Evolutionary conservation across 108 stramenopile species (phyloP).

Genomic region (Cyclostephanos invisitatus): DNA sequence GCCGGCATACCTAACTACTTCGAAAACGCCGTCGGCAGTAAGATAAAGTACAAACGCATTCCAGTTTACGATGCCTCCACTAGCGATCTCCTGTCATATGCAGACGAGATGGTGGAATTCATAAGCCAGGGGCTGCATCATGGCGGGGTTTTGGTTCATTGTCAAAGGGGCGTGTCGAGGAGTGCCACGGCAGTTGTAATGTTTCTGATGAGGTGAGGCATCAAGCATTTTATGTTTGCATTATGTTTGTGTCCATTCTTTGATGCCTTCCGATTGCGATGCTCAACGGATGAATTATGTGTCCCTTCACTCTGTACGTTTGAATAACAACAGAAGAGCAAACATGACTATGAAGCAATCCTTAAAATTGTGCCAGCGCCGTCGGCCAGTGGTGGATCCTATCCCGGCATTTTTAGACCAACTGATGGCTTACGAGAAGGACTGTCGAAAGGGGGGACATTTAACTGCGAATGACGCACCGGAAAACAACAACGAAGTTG

Average conservation of each 20-base stretch:
- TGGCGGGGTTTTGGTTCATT: conserved; percentile 82
- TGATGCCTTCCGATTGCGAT: conserved; percentile 1
- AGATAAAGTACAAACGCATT: conserved; percentile 70
- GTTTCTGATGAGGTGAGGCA: conserved; percentile 65
- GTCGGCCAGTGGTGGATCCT: conserved; percentile 64
- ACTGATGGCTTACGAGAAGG: conserved; percentile 49
- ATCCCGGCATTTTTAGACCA: conserved; percentile 70
- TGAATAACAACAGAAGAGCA: conserved; percentile 39
- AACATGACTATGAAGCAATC: conserved; percentile 58
- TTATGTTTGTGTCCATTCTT: conserved; percentile 9
- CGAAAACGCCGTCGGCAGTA: conserved; percentile 34
- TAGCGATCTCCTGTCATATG: conserved; percentile 43
- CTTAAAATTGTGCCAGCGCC: conserved; percentile 49
- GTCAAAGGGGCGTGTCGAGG: conserved; percentile 68
- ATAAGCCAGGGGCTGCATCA: conserved; percentile 68
- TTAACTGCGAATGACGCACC: conserved; percentile 23
- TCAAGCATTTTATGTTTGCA: neutral
- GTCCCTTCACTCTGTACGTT: neutral
- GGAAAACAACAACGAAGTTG: conserved; percentile 3
- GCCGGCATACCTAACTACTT: conserved; percentile 85
- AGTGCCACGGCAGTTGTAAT: conserved; percentile 67
- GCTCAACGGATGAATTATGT: no score
- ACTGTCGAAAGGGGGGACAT: conserved; percentile 44
- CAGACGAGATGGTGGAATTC: conserved; percentile 60
- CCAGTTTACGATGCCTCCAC: conserved; percentile 69